Percentiles rank a stretch among this genome's conserved stretches.
Evolutionary conservation across 164 flowering plant genomes (phyloP).

Genomic region (Vitis riparia): DNA sequence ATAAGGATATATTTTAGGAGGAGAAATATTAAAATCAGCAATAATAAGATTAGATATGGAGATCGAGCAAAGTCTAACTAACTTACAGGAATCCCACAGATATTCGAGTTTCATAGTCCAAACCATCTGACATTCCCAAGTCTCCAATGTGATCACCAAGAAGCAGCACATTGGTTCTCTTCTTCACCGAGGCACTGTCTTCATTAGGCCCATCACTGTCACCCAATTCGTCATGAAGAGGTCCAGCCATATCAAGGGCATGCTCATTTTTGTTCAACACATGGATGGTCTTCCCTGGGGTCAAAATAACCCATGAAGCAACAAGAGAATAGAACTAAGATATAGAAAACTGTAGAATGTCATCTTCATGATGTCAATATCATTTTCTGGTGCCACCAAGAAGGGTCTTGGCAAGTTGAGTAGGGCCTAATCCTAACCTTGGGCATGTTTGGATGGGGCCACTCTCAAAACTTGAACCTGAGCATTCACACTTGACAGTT

Average conservation of each 20-base stretch:
- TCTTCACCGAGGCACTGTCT: conserved; percentile 54
- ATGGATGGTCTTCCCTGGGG: conserved; percentile 85
- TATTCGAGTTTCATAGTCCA: conserved; percentile 76
- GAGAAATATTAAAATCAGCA: background rate
- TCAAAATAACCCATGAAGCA: background rate
- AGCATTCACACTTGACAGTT: no score
- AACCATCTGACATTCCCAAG: conserved; percentile 94
- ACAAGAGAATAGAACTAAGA: background rate
- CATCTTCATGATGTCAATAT: no score
- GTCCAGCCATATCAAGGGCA: conserved; percentile 95
- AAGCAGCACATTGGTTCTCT: conserved; percentile 86
- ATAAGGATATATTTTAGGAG: background rate
- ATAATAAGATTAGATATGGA: background rate
- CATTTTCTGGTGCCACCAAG: no score
- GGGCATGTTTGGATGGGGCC: no score
- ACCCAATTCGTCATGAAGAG: conserved; percentile 70
- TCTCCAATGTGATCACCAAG: conserved; percentile 98
- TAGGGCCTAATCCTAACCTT: no score
- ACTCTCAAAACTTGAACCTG: no score
- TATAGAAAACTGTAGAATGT: background rate
- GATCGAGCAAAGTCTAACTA: conserved; percentile 27
- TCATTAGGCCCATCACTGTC: conserved; percentile 34
- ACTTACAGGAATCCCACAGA: conserved; percentile 94
- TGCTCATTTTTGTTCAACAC: conserved; percentile 91
- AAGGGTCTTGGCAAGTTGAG: no score